These are phyloP conservation scores for Fistulifera pelliculosa DNA, from an alignment of 108 stramenopile species.

Conservation along the genomic window DNA sequence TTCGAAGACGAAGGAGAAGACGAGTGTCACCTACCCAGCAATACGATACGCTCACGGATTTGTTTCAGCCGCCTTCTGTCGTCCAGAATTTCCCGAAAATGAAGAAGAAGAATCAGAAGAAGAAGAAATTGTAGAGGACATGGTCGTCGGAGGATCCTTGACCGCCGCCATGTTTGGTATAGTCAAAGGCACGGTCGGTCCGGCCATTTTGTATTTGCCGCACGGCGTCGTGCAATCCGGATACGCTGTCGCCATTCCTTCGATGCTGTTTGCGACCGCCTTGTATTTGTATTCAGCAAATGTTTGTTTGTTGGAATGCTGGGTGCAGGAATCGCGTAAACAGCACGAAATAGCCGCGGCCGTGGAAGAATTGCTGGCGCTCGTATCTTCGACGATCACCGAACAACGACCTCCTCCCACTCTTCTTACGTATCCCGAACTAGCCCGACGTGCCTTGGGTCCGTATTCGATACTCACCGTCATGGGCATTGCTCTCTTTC, in stretches of 20 bases:
- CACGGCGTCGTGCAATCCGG: conserved; percentile 37
- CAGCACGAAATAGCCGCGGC: neutral
- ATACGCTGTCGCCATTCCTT: conserved; percentile 30
- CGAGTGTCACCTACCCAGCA: neutral
- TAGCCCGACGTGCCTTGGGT: conserved; percentile 50
- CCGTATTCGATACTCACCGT: conserved; percentile 25
- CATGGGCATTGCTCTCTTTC: conserved; percentile 55
- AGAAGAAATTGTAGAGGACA: conserved; percentile 7
- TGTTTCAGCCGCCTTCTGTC: conserved; percentile 6
- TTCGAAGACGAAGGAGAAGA: neutral
- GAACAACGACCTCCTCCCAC: neutral
- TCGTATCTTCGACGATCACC: neutral
- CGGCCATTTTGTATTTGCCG: conserved; percentile 50
- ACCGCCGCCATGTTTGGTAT: conserved; percentile 36
- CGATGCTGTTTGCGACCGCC: conserved; percentile 18
- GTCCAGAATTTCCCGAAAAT: conserved; percentile 11
- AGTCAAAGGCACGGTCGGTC: conserved; percentile 45
- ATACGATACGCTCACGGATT: conserved; percentile 3
- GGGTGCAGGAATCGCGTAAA: conserved; percentile 5
- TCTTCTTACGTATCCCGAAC: conserved; percentile 47
- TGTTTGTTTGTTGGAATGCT: conserved; percentile 24
- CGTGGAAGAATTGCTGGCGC: neutral
- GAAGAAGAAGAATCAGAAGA: conserved; percentile 16
- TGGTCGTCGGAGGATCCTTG: conserved; percentile 19
- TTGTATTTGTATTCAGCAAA: conserved; percentile 24